phyloP scores from a whole-genome alignment of 2,329 filamentous ascomycete genomes.

The Elsinoe necatrix region DNA sequence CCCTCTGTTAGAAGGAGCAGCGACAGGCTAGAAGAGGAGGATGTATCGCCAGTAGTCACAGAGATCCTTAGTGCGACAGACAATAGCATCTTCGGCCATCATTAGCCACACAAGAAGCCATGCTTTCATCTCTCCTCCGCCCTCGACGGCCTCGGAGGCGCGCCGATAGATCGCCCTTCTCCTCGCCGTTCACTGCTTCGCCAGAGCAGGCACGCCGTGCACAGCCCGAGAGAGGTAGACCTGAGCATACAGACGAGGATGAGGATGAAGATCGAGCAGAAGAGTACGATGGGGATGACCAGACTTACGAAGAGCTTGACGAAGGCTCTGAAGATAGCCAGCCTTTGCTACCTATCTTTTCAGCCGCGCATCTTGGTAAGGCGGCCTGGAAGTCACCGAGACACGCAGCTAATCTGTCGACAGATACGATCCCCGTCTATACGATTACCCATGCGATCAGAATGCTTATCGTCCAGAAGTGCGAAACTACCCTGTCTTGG shows the following conservation, averaged over 20 bases:
- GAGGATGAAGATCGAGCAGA: constrained; percentile 24
- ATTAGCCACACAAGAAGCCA: constrained; percentile 16
- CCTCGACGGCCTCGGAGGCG: constrained; percentile 27
- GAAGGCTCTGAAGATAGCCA: constrained; percentile 40
- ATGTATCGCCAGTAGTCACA: neutral
- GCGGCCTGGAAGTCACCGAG: neutral
- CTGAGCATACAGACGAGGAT: constrained; percentile 4
- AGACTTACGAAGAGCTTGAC: constrained; percentile 34
- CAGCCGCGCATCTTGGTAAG: constrained; percentile 65
- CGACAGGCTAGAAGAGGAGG: neutral
- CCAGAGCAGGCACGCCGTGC: constrained; percentile 26
- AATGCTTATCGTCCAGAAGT: constrained; percentile 71
- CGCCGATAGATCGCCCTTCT: constrained; percentile 20
- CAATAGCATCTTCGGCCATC: neutral
- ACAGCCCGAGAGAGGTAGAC: constrained; percentile 21
- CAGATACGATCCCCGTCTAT: constrained; percentile 82
- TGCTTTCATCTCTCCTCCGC: constrained; percentile 32
- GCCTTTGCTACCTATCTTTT: constrained; percentile 68
- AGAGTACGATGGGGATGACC: constrained; percentile 32
- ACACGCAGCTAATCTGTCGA: neutral
- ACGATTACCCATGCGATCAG: constrained; percentile 84
- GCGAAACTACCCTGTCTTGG: constrained; percentile 88
- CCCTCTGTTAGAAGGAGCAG: neutral
- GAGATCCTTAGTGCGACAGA: neutral
- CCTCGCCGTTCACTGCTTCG: constrained; percentile 17